Percentiles rank a stretch among this genome's conserved stretches.
These are phyloP conservation scores for Huntiella moniliformis DNA, from an alignment of 2,329 filamentous ascomycete species.

Conservation along the genomic window DNA sequence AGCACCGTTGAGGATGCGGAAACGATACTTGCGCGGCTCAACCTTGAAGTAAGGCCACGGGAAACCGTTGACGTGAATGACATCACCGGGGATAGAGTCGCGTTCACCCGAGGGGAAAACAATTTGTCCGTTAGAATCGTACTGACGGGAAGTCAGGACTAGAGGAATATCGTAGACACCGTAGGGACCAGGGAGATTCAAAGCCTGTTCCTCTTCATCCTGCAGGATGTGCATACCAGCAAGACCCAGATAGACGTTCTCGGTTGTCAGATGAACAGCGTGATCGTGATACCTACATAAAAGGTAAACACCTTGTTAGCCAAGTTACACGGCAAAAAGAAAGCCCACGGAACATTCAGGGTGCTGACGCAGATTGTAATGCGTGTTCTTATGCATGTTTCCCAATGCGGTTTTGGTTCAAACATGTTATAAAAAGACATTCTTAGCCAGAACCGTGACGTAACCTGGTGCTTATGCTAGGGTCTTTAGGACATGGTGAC, in stretches of 20 bases:
- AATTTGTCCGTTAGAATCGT: constrained; percentile 31
- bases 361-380: too few species aligned
- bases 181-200: constrained; percentile 29
- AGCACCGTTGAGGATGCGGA: constrained; percentile 33
- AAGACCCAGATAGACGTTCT: constrained; percentile 38
- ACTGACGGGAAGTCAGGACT: constrained; percentile 30
- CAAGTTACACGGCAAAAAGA: too few species aligned
- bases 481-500: too few species aligned
- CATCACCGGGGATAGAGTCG: constrained; percentile 33
- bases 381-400: too few species aligned
- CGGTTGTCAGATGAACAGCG: constrained; percentile 26
- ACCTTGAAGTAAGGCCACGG: constrained; percentile 41
- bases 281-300: constrained; percentile 28
- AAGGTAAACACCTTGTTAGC: too few species aligned
- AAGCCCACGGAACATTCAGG: too few species aligned
- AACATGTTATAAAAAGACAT: too few species aligned
- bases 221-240: constrained; percentile 35
- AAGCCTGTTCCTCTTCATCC: constrained; percentile 28
- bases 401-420: too few species aligned
- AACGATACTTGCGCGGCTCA: constrained; percentile 40
- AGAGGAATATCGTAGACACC: constrained; percentile 36
- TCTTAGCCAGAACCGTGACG: too few species aligned
- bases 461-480: too few species aligned
- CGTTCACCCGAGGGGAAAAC: constrained; percentile 25
- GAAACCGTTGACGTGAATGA: constrained; percentile 27